phyloP scores from a whole-genome alignment of 2,329 filamentous ascomycete genomes.

The Talaromyces albobiverticillius region DNA sequence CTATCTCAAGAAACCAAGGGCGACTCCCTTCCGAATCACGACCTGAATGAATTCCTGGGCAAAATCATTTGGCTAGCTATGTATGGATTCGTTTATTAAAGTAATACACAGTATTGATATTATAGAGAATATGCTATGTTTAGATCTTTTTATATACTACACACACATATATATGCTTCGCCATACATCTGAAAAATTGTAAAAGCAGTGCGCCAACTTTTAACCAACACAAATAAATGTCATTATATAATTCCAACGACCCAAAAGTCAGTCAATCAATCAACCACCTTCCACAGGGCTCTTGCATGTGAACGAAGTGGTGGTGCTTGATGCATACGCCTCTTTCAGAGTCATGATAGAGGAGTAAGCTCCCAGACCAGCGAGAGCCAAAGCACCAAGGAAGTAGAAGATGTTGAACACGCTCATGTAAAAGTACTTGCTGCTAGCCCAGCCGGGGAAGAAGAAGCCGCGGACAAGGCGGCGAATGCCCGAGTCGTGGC shows the following conservation, averaged over 20 bases:
- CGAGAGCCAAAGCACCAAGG: slow-evolving; percentile 22
- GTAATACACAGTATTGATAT: neutral
- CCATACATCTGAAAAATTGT: too few species aligned
- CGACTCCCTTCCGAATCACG: too few species aligned
- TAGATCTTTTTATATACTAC: too few species aligned
- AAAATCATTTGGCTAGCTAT: too few species aligned
- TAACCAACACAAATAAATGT: neutral
- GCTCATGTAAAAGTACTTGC: slow-evolving; percentile 20
- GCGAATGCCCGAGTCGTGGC: slow-evolving; percentile 17
- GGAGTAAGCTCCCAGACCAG: slow-evolving; percentile 24
- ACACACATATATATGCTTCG: too few species aligned
- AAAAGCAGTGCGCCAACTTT: neutral
- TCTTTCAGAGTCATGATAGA: slow-evolving; percentile 25
- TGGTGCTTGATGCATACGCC: slow-evolving; percentile 23
- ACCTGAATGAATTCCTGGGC: too few species aligned
- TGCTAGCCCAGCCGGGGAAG: slow-evolving; percentile 25
- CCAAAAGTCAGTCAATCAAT: too few species aligned
- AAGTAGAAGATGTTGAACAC: slow-evolving; percentile 23
- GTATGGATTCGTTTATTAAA: too few species aligned
- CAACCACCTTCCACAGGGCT: slow-evolving; percentile 21
- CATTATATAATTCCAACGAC: neutral
- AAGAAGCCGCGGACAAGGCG: slow-evolving; percentile 22
- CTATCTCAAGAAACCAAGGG: too few species aligned
- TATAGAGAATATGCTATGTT: neutral
- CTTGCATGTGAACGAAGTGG: slow-evolving; percentile 28